These are phyloP conservation scores for Hibiscus trionum DNA, from an alignment of 345 rosid genomes.

Conservation along the genomic window DNA sequence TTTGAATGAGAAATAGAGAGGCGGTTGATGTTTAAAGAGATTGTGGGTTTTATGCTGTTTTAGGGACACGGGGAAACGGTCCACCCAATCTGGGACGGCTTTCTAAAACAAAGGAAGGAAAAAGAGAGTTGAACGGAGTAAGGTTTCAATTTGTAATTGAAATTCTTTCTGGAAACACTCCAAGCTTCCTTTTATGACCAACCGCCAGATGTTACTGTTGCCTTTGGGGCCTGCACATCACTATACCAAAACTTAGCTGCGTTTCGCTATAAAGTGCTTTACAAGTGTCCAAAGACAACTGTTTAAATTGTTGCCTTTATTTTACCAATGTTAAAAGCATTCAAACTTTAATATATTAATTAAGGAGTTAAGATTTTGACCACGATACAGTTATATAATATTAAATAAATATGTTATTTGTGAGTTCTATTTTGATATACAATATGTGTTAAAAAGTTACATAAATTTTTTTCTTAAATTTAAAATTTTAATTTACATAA, in stretches of 20 bases:
- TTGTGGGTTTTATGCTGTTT: neutral
- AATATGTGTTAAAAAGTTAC: too few species aligned
- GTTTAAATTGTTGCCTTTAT: neutral
- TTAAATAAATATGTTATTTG: too few species aligned
- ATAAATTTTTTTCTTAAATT: too few species aligned
- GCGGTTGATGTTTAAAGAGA: neutral
- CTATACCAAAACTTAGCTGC: neutral
- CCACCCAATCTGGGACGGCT: neutral
- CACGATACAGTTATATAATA: too few species aligned
- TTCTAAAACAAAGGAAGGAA: neutral
- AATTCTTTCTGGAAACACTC: conserved; percentile 4
- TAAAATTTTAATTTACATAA: too few species aligned
- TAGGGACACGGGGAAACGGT: neutral
- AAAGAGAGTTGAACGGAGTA: neutral
- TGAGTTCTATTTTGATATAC: too few species aligned
- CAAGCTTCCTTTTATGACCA: conserved; percentile 24
- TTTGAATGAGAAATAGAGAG: conserved; percentile 1
- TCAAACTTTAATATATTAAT: neutral
- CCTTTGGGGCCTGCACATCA: neutral
- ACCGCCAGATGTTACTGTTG: conserved; percentile 17
- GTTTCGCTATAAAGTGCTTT: neutral
- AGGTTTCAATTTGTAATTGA: conserved; percentile 1
- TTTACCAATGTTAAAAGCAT: neutral
- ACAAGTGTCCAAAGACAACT: neutral
- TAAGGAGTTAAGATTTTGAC: neutral